Conservation (phyloP, 1,139 yeast genomes). For the Geotrichum carabidarum region DNA sequence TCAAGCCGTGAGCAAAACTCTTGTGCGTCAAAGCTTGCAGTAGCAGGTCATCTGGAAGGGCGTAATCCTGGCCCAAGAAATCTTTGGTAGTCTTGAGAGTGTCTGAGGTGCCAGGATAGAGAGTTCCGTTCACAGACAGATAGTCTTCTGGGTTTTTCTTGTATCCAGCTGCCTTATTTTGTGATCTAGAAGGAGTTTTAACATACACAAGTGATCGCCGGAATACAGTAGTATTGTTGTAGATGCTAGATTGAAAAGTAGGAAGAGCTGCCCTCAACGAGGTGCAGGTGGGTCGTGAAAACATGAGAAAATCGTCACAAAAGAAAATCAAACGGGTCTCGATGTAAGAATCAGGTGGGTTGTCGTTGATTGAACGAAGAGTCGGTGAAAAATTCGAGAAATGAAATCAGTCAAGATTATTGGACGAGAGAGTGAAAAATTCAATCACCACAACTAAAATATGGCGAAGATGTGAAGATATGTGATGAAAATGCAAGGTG, state of each 20-base stretch:
- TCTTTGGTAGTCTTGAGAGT: constrained; percentile 48
- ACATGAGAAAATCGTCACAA: not conserved
- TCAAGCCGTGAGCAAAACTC: constrained; percentile 85
- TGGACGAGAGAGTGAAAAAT: not conserved
- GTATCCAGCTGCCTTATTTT: constrained; percentile 62
- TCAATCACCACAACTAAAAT: not conserved
- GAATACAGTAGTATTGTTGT: not conserved
- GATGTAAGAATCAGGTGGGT: not conserved
- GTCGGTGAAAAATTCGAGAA: not conserved
- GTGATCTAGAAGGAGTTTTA: constrained; percentile 45
- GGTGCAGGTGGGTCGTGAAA: constrained; percentile 1
- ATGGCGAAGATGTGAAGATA: not conserved
- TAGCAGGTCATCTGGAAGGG: constrained; percentile 44
- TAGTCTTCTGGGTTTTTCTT: constrained; percentile 70
- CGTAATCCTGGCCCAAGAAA: constrained; percentile 49
- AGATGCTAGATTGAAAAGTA: not conserved
- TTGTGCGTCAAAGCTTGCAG: constrained; percentile 86
- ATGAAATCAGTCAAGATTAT: constrained; percentile 3
- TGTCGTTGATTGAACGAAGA: not conserved
- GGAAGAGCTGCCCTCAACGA: not conserved
- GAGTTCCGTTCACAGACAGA: constrained; percentile 53
- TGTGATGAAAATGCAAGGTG: not conserved
- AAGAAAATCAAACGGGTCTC: not conserved
- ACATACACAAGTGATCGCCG: constrained; percentile 38
- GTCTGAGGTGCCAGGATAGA: constrained; percentile 51